phyloP scores from a whole-genome alignment of 345 rosid genomes.

The Melaleuca alternifolia region DNA sequence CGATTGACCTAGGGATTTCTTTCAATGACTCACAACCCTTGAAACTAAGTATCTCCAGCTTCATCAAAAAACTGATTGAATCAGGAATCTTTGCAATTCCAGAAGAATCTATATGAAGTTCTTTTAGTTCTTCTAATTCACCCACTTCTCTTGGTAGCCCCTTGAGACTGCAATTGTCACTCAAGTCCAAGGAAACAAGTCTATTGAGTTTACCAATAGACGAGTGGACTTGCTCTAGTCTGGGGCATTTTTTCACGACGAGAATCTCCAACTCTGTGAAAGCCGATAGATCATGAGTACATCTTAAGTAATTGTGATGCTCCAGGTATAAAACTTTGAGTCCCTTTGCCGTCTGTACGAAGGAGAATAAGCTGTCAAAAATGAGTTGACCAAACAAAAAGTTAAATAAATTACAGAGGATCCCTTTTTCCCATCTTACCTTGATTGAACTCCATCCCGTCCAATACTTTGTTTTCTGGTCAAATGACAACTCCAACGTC shows the following conservation, averaged over 20 bases:
- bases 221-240: not conserved
- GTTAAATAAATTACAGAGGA: not conserved
- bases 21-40: fast-evolving
- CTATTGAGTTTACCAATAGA: not conserved
- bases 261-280: not conserved
- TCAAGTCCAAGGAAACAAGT: not conserved
- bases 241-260: not conserved
- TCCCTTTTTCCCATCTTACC: not conserved
- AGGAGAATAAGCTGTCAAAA: not conserved
- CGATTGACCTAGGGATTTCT: not conserved
- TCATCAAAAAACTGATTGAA: too few species aligned
- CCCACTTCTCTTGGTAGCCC: not conserved
- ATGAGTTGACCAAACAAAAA: not conserved
- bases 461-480: not conserved
- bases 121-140: not conserved
- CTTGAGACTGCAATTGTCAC: not conserved
- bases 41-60: too few species aligned
- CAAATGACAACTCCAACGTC: not conserved
- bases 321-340: not conserved
- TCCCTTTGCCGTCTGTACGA: not conserved
- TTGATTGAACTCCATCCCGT: not conserved
- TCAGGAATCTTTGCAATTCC: too few species aligned
- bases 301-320: not conserved
- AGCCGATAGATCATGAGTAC: not conserved
- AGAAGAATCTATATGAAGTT: too few species aligned